Base-by-base conservation (phyloP, 108 stramenopile species). In the Nitzschia palea region DNA sequence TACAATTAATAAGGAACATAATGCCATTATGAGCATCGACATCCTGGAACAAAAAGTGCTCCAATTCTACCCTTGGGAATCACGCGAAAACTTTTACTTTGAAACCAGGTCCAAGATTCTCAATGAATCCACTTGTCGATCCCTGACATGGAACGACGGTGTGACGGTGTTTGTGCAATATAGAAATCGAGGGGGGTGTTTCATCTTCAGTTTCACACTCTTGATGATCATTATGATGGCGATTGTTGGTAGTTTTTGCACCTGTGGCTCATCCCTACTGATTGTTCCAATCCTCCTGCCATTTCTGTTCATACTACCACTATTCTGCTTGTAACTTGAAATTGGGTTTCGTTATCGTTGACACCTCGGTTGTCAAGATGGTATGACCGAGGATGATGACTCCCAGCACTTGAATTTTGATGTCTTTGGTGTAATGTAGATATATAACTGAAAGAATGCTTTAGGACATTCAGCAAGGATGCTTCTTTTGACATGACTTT, bases 291-390 rank as follows among this genome's bases (percentile, higher is more conserved):
- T 84, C 8, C 64, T 84, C 22, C 34, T 79, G 29, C 83, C 83
- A n/a, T 48, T 84, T 29, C 40, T 84, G 45, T 80, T 80, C 62
- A 70, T 84, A 29, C 76, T 84, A 12, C 83, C 83, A 4, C 70
- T 77, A 22, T 84, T 73, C 44, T 84, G 79, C 62, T 62, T 84
- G 67, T 84, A 78, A 80, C n/a, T n/a, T n/a, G n/a, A n/a, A n/a
- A n/a, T n/a, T n/a, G n/a, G n/a, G n/a, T n/a, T n/a, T n/a, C n/a
- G n/a, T n/a, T n/a, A n/a, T n/a, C n/a, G n/a, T n/a, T n/a, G n/a
- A n/a, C n/a, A n/a, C n/a, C n/a, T n/a, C n/a, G n/a, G n/a, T n/a
- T n/a, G n/a, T n/a, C n/a, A n/a, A n/a, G n/a, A n/a, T n/a, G n/a
- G n/a, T n/a, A n/a, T n/a, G n/a, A n/a, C n/a, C n/a, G n/a, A n/a